These are phyloP conservation scores for Rhizopogon vulgaris DNA, from an alignment of 768 basidiomycete species.

Conservation along the genomic window DNA sequence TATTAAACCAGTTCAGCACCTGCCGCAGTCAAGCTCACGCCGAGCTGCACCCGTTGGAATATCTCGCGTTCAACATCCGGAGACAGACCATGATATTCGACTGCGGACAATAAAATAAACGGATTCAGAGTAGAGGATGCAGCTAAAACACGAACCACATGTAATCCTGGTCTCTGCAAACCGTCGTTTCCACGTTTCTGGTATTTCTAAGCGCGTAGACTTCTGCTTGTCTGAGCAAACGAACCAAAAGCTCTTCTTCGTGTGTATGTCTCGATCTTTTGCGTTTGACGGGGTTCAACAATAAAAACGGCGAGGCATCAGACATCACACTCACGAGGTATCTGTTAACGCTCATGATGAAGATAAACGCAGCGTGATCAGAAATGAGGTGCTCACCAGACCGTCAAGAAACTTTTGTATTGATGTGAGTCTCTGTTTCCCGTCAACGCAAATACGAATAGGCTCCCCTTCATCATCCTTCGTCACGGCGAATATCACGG, in stretches of 20 bases:
- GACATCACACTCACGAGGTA: conserved; percentile 40
- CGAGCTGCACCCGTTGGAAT: conserved; percentile 78
- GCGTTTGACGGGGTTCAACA: conserved; percentile 14
- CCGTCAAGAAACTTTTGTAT: conserved; percentile 45
- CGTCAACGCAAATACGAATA: conserved; percentile 43
- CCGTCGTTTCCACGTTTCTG: conserved; percentile 40
- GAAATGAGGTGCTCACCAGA: conserved; percentile 20
- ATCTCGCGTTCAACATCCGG: conserved; percentile 67
- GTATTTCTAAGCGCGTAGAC: conserved; percentile 43
- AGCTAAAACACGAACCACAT: conserved; percentile 43
- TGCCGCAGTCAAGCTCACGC: conserved; percentile 67
- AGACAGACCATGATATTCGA: conserved; percentile 58
- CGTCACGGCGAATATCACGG: conserved; percentile 41
- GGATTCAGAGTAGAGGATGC: not conserved
- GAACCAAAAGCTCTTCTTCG: conserved; percentile 61
- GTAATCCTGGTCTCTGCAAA: conserved; percentile 58
- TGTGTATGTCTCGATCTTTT: conserved; percentile 49
- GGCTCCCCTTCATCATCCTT: conserved; percentile 35
- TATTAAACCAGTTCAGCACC: conserved; percentile 31
- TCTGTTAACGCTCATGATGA: conserved; percentile 27
- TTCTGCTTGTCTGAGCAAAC: conserved; percentile 44
- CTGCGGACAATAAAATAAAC: conserved; percentile 27
- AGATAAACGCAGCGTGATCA: not conserved
- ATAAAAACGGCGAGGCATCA: conserved; percentile 1
- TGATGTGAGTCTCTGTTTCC: conserved; percentile 46